Percentiles rank a stretch among this genome's conserved stretches.
These are phyloP conservation scores for Coemansia sp. DNA, from an alignment of 192 early-diverging fungal genomes.

Conservation along the genomic window DNA sequence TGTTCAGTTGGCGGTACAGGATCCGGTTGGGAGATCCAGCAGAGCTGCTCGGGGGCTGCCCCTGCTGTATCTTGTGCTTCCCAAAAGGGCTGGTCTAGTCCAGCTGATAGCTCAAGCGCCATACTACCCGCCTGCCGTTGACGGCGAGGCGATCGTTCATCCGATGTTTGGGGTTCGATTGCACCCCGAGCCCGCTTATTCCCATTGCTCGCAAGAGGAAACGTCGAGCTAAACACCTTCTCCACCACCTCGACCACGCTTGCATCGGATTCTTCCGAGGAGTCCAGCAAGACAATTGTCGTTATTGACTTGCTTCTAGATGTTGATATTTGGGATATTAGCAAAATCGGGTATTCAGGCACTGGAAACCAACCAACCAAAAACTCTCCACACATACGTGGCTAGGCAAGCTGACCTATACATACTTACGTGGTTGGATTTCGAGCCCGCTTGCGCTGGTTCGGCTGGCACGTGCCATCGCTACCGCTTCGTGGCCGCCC, in stretches of 20 bases:
- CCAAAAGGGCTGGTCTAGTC: neutral
- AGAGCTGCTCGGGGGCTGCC: too few relatives aligned
- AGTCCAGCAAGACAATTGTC: slow-evolving; percentile 7
- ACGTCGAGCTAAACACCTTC: slow-evolving; percentile 10
- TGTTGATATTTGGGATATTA: too few relatives aligned
- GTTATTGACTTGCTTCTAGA: too few relatives aligned
- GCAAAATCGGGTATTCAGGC: too few relatives aligned
- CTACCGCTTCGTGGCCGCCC: neutral
- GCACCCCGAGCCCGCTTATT: neutral
- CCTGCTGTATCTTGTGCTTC: too few relatives aligned
- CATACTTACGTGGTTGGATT: neutral
- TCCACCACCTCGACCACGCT: slow-evolving; percentile 7
- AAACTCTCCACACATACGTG: too few relatives aligned
- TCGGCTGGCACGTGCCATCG: neutral
- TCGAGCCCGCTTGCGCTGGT: neutral
- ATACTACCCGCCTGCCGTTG: neutral
- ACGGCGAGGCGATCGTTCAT: neutral
- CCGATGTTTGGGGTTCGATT: neutral
- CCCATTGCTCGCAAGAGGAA: neutral
- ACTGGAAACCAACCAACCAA: too few relatives aligned
- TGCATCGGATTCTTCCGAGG: neutral
- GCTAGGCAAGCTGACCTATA: neutral
- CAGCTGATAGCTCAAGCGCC: neutral
- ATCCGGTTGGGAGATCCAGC: too few relatives aligned
- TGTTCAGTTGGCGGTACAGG: too few relatives aligned